Base-by-base conservation (phyloP, 2,329 filamentous ascomycete species). In the Penicillium thymicola region DNA sequence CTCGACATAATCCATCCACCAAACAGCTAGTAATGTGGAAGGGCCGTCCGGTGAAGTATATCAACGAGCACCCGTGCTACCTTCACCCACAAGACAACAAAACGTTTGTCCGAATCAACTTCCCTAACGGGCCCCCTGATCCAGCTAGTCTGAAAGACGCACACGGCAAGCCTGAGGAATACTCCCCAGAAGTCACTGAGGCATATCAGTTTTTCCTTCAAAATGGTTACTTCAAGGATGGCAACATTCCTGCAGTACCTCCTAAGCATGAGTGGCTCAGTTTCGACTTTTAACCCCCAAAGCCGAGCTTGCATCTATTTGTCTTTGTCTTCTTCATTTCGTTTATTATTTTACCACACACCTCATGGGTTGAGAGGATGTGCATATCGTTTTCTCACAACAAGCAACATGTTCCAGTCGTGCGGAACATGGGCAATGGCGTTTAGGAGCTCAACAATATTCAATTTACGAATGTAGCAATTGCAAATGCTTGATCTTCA, bases 241-340 rank as follows among this genome's bases (percentile, higher is more conserved):
- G 87, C 0, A 66, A 86, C 7, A 88, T 96, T 76, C 92, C 92
- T 0, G 81, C 88, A 64, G 76, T 91, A 44, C 90, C 92, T 21
- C 92, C 92, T 0, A 87, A 86, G 73, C 81, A 85, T 59, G 90
- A 93, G 67, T 93, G 86, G 79, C 86, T 85, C 62, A 74, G 77
- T 28, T 93, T 88, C 83, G 85, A 90, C 68, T 86, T 93, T 66
- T 92, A 72, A 60, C 37, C 21, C 25, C 16, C 23, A 25, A 32
- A 14, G 10, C 48, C 3, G 36, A 30, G 14, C 25, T 32, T 37
- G 25, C 42, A 13, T 40, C 34, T 38, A n/a, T 41, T 44, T 47
- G 36, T 28, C n/a, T 34, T 21, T 36, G 38, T 44, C 23, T 36
- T 25, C 23, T 36, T 11, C 21, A 27, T 47, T 23, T 28, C 23